phyloP scores from a whole-genome alignment of 2,329 filamentous ascomycete species.

The Pseudogymnoascus sp. region DNA sequence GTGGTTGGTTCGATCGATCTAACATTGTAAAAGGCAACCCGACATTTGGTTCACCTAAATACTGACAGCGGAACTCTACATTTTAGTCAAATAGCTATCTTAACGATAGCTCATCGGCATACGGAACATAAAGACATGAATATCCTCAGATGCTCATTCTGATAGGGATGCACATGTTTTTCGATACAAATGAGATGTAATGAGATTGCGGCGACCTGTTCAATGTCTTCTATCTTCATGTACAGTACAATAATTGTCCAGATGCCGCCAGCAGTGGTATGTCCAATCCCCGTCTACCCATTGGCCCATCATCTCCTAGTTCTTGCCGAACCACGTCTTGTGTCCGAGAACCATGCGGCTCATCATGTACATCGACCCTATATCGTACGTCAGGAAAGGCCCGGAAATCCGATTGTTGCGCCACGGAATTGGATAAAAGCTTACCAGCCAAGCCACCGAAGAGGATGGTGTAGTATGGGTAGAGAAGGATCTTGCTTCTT shows the following conservation, averaged over 20 bases:
- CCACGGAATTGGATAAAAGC: constrained; percentile 25
- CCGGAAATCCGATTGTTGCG: neutral
- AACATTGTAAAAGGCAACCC: neutral
- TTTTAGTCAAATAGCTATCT: neutral
- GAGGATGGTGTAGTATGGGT: constrained; percentile 58
- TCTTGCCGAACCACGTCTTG: constrained; percentile 66
- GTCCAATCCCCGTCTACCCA: neutral
- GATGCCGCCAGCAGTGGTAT: neutral
- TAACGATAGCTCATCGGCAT: neutral
- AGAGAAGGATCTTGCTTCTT: constrained; percentile 55
- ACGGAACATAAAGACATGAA: neutral
- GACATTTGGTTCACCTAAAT: neutral
- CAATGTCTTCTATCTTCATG: constrained; percentile 15
- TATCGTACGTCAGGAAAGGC: neutral
- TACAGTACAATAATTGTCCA: constrained; percentile 9
- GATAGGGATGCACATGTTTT: neutral
- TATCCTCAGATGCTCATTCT: neutral
- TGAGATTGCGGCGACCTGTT: constrained; percentile 13
- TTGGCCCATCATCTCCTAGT: constrained; percentile 28
- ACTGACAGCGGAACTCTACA: neutral
- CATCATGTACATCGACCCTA: constrained; percentile 58
- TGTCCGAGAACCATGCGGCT: constrained; percentile 64
- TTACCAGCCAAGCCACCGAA: constrained; percentile 55
- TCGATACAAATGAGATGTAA: constrained; percentile 14
- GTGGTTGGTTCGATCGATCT: neutral